Evolutionary conservation across 345 rosid species (phyloP).

Genomic region (Salix viminalis): DNA sequence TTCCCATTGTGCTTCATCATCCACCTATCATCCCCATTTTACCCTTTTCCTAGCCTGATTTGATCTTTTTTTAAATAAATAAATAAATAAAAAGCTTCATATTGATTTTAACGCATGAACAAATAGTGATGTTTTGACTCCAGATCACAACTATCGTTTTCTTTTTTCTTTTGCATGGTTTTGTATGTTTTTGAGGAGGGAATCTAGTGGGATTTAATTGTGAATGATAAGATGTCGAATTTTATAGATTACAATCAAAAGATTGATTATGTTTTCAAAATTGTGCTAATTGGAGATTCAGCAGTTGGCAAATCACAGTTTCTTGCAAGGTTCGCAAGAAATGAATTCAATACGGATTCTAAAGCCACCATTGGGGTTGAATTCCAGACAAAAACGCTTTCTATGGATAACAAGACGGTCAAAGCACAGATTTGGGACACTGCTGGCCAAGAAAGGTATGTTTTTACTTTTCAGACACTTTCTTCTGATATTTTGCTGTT

Average conservation of each 20-base stretch:
- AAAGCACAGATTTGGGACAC: conserved; percentile 95
- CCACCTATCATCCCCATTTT: not conserved
- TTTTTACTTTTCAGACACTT: not conserved
- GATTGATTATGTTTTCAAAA: conserved; percentile 81
- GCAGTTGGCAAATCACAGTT: conserved; percentile 84
- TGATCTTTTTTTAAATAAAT: not conserved
- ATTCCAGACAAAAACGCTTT: conserved; percentile 78
- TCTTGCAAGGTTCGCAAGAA: conserved; percentile 69
- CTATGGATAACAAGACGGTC: conserved; percentile 67
- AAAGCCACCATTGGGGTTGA: conserved; percentile 91
- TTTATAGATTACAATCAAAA: conserved; percentile 72
- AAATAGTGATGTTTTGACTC: not conserved
- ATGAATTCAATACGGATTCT: conserved; percentile 75
- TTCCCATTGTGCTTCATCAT: not conserved
- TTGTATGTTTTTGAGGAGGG: not conserved
- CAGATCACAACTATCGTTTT: conserved; percentile 8
- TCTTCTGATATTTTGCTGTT: not conserved
- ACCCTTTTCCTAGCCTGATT: not conserved
- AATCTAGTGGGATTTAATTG: conserved; percentile 2
- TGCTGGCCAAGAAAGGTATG: conserved; percentile 80
- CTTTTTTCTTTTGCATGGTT: not conserved
- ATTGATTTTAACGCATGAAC: not conserved
- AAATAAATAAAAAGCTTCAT: not conserved
- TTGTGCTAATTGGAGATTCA: conserved; percentile 79
- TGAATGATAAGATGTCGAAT: conserved; percentile 49